Evolutionary conservation across 2,329 filamentous ascomycete genomes (phyloP).

Genomic region (Claviceps fusiformis): DNA sequence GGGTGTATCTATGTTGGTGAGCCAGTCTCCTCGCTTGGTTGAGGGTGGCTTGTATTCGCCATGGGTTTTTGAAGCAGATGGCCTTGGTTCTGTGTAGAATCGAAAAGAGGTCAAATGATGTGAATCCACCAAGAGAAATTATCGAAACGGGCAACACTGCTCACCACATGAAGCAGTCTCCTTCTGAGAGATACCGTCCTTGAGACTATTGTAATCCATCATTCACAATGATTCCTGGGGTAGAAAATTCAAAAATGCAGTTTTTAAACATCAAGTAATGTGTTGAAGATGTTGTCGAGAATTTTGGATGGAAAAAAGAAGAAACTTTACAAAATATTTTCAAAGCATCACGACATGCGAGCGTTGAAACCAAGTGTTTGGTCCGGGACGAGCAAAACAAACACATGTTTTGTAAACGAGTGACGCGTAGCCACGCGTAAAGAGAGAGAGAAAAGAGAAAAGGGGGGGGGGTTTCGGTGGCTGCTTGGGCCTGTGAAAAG

Average conservation of each 20-base stretch:
- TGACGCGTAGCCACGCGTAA: slow-evolving; percentile 15
- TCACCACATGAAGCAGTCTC: background rate
- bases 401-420: background rate
- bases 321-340: too few relatives aligned
- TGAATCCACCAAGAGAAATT: background rate
- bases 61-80: background rate
- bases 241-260: background rate
- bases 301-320: slow-evolving; percentile 11
- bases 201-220: background rate
- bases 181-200: too few relatives aligned
- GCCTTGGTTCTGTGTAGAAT: background rate
- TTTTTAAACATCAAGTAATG: background rate
- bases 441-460: slow-evolving; percentile 12
- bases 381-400: background rate
- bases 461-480: background rate
- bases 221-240: background rate
- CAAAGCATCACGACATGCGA: too few relatives aligned
- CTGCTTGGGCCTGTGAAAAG: background rate
- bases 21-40: background rate
- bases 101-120: background rate
- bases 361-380: background rate
- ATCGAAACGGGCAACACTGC: background rate
- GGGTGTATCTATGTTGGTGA: slow-evolving; percentile 2
- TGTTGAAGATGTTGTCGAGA: background rate
- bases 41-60: background rate